Conservation (phyloP, 495 filamentous ascomycete species). For the Penicillium coffeae region DNA sequence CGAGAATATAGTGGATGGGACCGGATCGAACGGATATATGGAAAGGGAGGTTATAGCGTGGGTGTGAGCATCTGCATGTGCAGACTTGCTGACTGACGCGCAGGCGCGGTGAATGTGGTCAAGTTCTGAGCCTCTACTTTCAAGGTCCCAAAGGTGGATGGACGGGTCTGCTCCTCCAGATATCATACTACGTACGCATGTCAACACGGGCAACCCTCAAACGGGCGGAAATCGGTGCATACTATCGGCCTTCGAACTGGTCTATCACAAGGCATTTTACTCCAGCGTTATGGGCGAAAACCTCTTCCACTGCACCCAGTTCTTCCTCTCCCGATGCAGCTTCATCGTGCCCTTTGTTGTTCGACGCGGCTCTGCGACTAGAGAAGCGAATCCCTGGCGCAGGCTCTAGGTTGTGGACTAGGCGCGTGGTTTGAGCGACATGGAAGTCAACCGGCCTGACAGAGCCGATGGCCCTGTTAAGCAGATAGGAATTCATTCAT, state of each 20-base stretch:
- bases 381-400: constrained; percentile 64
- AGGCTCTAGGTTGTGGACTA: constrained; percentile 58
- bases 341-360: constrained; percentile 10
- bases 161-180: constrained; percentile 79
- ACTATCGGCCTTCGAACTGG: constrained; percentile 73
- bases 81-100: constrained; percentile 40
- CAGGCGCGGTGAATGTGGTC: constrained; percentile 48
- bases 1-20: constrained; percentile 69
- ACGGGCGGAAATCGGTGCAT: constrained; percentile 24
- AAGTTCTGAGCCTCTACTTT: constrained; percentile 42
- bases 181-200: constrained; percentile 54
- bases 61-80: constrained; percentile 54
- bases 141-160: constrained; percentile 81
- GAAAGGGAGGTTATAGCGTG: constrained; percentile 79
- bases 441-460: constrained; percentile 58
- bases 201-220: constrained; percentile 4
- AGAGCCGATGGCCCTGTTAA: constrained; percentile 66
- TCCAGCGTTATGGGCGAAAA: constrained; percentile 68
- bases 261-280: constrained; percentile 75
- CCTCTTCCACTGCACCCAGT: constrained; percentile 20
- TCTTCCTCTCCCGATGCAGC: constrained; percentile 15
- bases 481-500: constrained; percentile 80
- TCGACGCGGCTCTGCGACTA: constrained; percentile 43
- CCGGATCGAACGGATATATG: constrained; percentile 81
- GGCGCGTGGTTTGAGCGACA: constrained; percentile 55